Conservation (phyloP, 2,329 filamentous ascomycete species). For the Xylariaceae sp. region DNA sequence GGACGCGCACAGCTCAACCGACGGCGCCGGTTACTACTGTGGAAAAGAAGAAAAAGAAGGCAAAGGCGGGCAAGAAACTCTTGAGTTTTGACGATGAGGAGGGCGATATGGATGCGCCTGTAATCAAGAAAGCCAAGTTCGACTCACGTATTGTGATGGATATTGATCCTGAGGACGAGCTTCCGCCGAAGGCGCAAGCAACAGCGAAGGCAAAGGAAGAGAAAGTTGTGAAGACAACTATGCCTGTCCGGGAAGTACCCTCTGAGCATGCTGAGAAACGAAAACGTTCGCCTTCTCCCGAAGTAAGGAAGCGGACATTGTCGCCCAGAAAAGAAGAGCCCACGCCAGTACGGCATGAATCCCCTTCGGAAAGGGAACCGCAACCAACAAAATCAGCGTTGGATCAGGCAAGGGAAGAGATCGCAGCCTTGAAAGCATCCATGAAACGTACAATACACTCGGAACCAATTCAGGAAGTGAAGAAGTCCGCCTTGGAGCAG, state of each 20-base stretch:
- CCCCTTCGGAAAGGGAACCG: conserved; percentile 35
- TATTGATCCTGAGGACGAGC: conserved; percentile 38
- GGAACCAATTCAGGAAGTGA: conserved; percentile 50
- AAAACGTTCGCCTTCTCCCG: conserved; percentile 19
- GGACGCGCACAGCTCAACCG: conserved; percentile 52
- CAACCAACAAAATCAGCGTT: conserved; percentile 46
- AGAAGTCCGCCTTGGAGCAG: conserved; percentile 63
- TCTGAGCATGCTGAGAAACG: conserved; percentile 19
- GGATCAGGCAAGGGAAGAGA: conserved; percentile 71
- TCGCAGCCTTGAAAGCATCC: conserved; percentile 72
- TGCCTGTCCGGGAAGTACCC: conserved; percentile 29
- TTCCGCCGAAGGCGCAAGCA: conserved; percentile 26
- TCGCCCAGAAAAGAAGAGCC: conserved; percentile 17
- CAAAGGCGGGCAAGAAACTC: conserved; percentile 69
- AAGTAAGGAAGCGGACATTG: neutral
- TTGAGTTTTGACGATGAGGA: conserved; percentile 74
- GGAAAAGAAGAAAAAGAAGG: conserved; percentile 60
- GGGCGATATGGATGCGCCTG: conserved; percentile 52
- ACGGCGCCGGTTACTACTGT: conserved; percentile 40
- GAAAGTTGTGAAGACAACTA: conserved; percentile 26
- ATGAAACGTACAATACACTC: conserved; percentile 62
- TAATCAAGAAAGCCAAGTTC: conserved; percentile 72
- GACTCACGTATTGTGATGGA: conserved; percentile 69
- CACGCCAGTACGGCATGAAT: conserved; percentile 27
- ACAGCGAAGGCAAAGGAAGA: conserved; percentile 31